Evolutionary conservation across 2,329 filamentous ascomycete species (phyloP).

Genomic region (Scorias spongiosa): DNA sequence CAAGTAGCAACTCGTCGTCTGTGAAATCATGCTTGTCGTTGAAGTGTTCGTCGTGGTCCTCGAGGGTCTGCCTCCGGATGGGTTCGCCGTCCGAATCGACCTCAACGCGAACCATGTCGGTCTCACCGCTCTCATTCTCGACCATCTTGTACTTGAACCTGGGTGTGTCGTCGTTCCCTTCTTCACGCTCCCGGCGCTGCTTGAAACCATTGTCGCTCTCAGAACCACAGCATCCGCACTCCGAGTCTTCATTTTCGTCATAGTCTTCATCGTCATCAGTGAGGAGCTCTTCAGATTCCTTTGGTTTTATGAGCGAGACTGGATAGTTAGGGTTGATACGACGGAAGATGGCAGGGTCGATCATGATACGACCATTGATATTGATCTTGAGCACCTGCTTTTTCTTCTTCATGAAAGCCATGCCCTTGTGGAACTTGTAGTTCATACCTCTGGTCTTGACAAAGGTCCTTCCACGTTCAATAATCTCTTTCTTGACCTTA

Average conservation of each 20-base stretch:
- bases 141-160: slow-evolving; percentile 26
- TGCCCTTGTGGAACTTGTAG: slow-evolving; percentile 67
- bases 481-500: slow-evolving; percentile 47
- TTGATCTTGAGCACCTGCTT: slow-evolving; percentile 62
- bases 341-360: slow-evolving; percentile 69
- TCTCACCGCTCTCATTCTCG: slow-evolving; percentile 34
- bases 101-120: slow-evolving; percentile 38
- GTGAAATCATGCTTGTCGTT: slow-evolving; percentile 40
- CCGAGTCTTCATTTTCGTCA: slow-evolving; percentile 22
- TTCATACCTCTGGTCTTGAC: slow-evolving; percentile 67
- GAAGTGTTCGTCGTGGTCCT: neutral
- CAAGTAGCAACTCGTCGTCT: slow-evolving; percentile 71
- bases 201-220: slow-evolving; percentile 27
- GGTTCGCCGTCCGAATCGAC: slow-evolving; percentile 41
- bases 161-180: slow-evolving; percentile 28
- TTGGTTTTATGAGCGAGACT: slow-evolving; percentile 57
- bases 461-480: slow-evolving; percentile 75
- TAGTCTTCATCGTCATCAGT: slow-evolving; percentile 36
- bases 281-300: slow-evolving; percentile 41
- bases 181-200: slow-evolving; percentile 33
- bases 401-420: slow-evolving; percentile 75
- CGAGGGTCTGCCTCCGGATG: slow-evolving; percentile 25
- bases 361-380: slow-evolving; percentile 76
- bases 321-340: slow-evolving; percentile 77
- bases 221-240: slow-evolving; percentile 25